Base-by-base conservation (phyloP, 768 basidiomycete species). In the Suillus decipiens region DNA sequence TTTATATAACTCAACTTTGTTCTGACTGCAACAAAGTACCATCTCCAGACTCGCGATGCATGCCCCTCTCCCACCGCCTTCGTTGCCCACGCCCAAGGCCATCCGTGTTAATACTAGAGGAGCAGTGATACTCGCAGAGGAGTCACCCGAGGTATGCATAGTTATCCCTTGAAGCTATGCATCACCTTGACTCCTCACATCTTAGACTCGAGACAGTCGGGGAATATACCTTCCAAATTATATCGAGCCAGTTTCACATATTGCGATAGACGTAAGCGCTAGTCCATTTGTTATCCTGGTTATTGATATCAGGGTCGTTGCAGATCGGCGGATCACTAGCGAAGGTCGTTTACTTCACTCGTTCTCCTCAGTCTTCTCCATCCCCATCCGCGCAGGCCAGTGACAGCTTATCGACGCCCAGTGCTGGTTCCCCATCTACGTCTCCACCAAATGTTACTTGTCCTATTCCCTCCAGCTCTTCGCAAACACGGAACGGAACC, bases 221-320 rank as follows among this genome's bases (percentile, higher is more conserved):
- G 96, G 95, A 11, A 98, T 99, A 70, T 99, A 99, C 78, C 84
- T 99, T 37, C 97, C 97, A 60, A 96, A 97, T 73, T 89, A 99
- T 79, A 96, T 96, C 65, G 97, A 99, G 77, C 93, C 94, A 28
- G 90, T 99, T 17, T 97, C 95, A 22, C 95, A 99, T 74, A 95
- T 99, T 61, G 97, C 97, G 4, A 89, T 99, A 61, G 96, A 99
- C 73, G 96, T 96, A 73, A 80, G 95, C 86, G 51, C 55, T 15
- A 24, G 15, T 47, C 5, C 15, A 41, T 59, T 47, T 22, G 19
- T 64, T 51, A 60, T 57, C 50, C 58, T 55, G 17, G 34, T 42
- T 10, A 6, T 15, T 64, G 34, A 68, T 39, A 15, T 63, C 45
- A 39, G 31, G 47, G 41, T 36, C 59, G 53, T 70, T 60, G 64